A percentile compares a stretch with the other conserved stretches of the same genome.
Evolutionary conservation across 306 rosid species (phyloP).

Genomic region (Cicer cuneatum): DNA sequence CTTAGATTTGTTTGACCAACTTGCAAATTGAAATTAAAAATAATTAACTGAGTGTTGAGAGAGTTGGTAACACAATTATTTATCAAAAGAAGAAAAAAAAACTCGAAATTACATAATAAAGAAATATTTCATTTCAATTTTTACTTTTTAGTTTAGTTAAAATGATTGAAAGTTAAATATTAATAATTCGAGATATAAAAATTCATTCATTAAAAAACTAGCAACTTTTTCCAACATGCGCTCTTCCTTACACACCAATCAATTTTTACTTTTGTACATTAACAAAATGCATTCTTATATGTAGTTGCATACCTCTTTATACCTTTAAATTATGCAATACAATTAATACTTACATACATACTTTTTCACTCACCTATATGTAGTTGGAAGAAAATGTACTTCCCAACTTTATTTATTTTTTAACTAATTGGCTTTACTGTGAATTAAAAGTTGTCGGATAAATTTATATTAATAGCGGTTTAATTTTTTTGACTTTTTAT

Average conservation of each 20-base stretch:
- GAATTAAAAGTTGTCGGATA: no score
- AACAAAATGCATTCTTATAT: constrained; percentile 1
- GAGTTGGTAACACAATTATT: not conserved
- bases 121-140: not conserved
- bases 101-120: not conserved
- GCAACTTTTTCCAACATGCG: no score
- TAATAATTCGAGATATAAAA: no score
- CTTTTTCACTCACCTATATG: constrained; percentile 11
- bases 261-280: not conserved
- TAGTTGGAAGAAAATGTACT: constrained; percentile 4
- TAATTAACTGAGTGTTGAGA: not conserved
- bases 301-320: not conserved
- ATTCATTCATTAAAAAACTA: no score
- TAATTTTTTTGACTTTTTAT: no score
- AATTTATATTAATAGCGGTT: no score
- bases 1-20: not conserved
- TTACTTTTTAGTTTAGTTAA: no score
- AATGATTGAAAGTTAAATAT: no score
- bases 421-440: no score
- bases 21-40: not conserved
- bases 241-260: no score
- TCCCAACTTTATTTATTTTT: no score
- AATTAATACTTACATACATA: constrained; percentile 15
- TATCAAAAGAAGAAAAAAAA: not conserved
- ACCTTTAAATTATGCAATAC: not conserved